Base-by-base conservation (phyloP, 2,329 filamentous ascomycete species). In the Geosmithia flava region DNA sequence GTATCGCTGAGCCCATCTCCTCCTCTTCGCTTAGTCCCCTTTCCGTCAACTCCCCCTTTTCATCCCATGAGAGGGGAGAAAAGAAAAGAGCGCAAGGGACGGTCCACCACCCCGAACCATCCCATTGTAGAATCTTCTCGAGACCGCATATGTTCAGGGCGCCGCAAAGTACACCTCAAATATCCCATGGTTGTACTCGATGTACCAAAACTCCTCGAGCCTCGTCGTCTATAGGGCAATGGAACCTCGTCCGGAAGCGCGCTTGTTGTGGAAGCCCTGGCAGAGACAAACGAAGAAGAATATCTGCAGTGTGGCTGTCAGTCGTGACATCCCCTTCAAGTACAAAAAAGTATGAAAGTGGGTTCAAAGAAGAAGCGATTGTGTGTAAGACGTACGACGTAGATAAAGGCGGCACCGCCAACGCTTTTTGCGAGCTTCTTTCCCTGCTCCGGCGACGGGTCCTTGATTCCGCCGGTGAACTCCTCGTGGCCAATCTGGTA, bases 211-310 rank as follows among this genome's bases (percentile, higher is more conserved):
- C 23, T 27, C 23, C 17, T 11, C 33, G 13, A 37, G 33, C 33
- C 33, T 41, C 20, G 16, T 5, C 16, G 3, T 29, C 16, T 33
- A 45, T 20, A 95, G 72, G 51, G 85, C 80, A 68, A 95, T 95
- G 52, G 87, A 85, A 54, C 90, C 90, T 62, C 85, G 76, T 65
- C 86, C 77, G 67, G 80, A 88, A 66, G 90, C 84, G 65, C 88
- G 83, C 58, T 87, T 69, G 67, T 97, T 89, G 52, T 96, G 76
- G 60, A 85, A 79, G 53, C 89, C 91, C 66, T 97, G 91, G 55
- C 90, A 79, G 50, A 84, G 86, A 68, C 91, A 97, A 70, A 95
- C 96, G 46, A 94, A 75, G 49, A 96, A 78, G 74, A 97, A 97
- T 17, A 76, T 81, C 90, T 94, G 54, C 46, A 7, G 2, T 45